These are phyloP conservation scores for Alternaria dauci DNA, from an alignment of 2,329 filamentous ascomycete genomes.

Conservation along the genomic window DNA sequence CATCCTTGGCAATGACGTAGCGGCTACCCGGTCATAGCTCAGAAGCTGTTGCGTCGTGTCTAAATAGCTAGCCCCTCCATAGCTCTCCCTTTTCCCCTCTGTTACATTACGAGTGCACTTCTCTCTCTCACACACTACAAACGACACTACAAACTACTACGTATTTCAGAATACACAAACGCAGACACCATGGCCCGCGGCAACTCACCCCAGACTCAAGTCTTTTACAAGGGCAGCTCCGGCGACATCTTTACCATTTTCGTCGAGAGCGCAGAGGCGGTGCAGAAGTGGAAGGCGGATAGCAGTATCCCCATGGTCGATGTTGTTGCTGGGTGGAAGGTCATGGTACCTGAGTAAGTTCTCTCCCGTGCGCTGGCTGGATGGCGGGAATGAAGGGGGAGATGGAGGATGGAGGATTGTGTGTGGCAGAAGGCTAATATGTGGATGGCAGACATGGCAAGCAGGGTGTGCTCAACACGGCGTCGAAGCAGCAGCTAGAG, in stretches of 20 bases:
- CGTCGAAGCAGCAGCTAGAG: slow-evolving; percentile 77
- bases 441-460: slow-evolving; percentile 70
- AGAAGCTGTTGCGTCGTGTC: slow-evolving; percentile 22
- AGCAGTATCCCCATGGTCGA: slow-evolving; percentile 80
- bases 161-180: neutral
- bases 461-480: slow-evolving; percentile 79
- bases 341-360: slow-evolving; percentile 75
- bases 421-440: too few relatives aligned
- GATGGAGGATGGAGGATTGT: too few relatives aligned
- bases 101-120: neutral
- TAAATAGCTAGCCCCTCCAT: slow-evolving; percentile 48
- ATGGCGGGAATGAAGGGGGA: too few relatives aligned
- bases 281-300: slow-evolving; percentile 85
- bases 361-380: too few relatives aligned
- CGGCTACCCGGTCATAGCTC: slow-evolving; percentile 27
- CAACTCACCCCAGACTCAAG: slow-evolving; percentile 72
- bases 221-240: slow-evolving; percentile 80
- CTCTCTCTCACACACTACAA: neutral
- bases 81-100: slow-evolving; percentile 34
- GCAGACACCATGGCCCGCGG: slow-evolving; percentile 47
- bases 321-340: slow-evolving; percentile 86
- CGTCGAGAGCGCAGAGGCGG: slow-evolving; percentile 66
- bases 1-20: slow-evolving; percentile 47
- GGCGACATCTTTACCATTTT: slow-evolving; percentile 75
- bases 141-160: neutral